Evolutionary conservation across 31 red algal genomes (phyloP), one percentile per base, ranked within the genome.

Genomic region (Porphyra umbilicalis): DNA sequence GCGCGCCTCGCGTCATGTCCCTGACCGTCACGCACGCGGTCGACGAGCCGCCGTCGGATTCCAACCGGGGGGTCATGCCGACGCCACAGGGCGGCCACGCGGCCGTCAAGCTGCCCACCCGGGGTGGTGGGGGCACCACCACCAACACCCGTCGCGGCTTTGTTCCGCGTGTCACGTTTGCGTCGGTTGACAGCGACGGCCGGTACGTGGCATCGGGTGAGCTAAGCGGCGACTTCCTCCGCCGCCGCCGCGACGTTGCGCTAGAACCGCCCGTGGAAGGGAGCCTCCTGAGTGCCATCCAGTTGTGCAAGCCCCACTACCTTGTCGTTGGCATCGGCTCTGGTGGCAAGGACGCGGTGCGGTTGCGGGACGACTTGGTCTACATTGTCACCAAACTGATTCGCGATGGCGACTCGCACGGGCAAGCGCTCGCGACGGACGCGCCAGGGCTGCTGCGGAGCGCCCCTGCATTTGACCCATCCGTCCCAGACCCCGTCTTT

Each of bases 251-350:
- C 13, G 33, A 85, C 38, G 80, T 39, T 14, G 9, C 42, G 33
- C 87, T 88, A 10, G 81, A 83, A 14, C 77, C n/a, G 37, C 36
- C 76, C 2, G 81, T 88, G 30, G 87, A 94, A 77, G 86, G 80
- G 32, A 84, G 89, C 75, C 78, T 89, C 39, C 83, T 76, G 46
- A 71, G 83, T 77, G 86, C 87, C 82, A 85, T 95, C 8, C 38
- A 79, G 25, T 34, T 80, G 68, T 90, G 86, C 29, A 36, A 88
- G 46, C 85, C 93, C 6, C 86, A 91, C 38, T 71, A 86, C 35
- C 79, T 95, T 68, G 89, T 89, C 36, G 79, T 95, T 82, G 93
- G 93, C 76, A 25, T 95, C 25, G 93, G 93, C n/a, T 91, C 88
- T 71, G 88, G 93, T 78, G 88, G 93, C 20, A 82, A 84, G 35